Conservation (phyloP, 805 yeast genomes). For the Metschnikowia sp. region DNA sequence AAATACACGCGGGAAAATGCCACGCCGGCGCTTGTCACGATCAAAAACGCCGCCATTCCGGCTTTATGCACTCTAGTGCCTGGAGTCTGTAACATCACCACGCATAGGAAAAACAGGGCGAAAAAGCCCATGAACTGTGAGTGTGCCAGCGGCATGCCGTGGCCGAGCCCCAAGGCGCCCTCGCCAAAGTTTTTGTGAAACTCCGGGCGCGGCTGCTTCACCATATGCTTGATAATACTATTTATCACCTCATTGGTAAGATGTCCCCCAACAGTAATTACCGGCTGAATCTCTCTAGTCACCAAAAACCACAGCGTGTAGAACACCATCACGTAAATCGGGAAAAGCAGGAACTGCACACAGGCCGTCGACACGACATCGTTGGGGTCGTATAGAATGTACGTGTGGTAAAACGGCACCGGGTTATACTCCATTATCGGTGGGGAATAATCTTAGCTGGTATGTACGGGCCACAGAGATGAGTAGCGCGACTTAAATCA, state of each 20-base stretch:
- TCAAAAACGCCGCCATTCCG: conserved; percentile 20
- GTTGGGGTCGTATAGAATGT: conserved; percentile 70
- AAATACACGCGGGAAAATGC: conserved; percentile 73
- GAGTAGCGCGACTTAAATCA: too few relatives aligned
- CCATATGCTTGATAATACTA: conserved; percentile 56
- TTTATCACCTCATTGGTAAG: conserved; percentile 72
- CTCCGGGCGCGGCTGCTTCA: conserved; percentile 76
- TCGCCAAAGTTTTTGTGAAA: conserved; percentile 43
- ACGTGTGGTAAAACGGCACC: conserved; percentile 81
- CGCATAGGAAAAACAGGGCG: conserved; percentile 52
- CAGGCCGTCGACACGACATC: conserved; percentile 56
- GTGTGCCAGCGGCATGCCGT: conserved; percentile 98
- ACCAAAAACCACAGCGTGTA: conserved; percentile 80
- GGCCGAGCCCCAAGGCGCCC: conserved; percentile 51
- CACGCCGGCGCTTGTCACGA: conserved; percentile 39
- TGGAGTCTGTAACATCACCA: conserved; percentile 39
- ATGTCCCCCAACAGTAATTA: conserved; percentile 82
- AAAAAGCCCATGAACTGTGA: conserved; percentile 93
- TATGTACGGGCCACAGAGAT: too few relatives aligned
- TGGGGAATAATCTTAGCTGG: not conserved
- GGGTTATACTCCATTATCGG: conserved; percentile 19
- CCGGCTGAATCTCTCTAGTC: conserved; percentile 82
- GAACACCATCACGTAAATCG: conserved; percentile 73
- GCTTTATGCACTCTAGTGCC: conserved; percentile 15
- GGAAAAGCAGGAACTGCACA: conserved; percentile 76